Evolutionary conservation across 345 rosid species (phyloP).

Genomic region (Citrus medica): DNA sequence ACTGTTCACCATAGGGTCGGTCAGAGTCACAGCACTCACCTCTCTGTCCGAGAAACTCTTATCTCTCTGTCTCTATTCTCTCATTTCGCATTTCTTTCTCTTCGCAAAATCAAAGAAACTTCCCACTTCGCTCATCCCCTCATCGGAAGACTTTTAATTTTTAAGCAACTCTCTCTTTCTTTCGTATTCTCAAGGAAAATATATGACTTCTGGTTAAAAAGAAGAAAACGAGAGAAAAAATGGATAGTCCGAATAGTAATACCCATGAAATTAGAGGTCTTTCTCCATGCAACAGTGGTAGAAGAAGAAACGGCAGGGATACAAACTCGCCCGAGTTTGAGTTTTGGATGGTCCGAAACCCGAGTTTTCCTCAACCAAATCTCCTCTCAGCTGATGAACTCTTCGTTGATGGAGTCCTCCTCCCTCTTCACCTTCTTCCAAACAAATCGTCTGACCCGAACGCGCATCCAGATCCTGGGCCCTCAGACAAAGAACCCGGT

Average conservation of each 20-base stretch:
- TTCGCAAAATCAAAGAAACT: not conserved
- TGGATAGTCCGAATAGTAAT: not conserved
- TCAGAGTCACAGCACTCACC: not conserved
- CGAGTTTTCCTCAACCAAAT: conserved; percentile 41
- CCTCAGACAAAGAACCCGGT: not conserved
- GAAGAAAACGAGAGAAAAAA: not conserved
- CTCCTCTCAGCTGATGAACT: conserved; percentile 74
- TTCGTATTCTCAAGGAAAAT: not conserved
- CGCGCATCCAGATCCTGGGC: conserved; percentile 19
- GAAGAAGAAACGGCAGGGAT: conserved; percentile 15
- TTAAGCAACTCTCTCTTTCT: not conserved
- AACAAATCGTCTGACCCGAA: conserved; percentile 5
- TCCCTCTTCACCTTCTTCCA: conserved; percentile 50
- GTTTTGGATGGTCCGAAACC: conserved; percentile 61
- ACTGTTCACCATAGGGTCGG: not conserved
- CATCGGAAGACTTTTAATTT: not conserved
- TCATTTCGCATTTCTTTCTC: not conserved
- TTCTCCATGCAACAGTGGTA: conserved; percentile 17
- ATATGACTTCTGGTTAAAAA: not conserved
- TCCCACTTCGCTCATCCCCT: not conserved
- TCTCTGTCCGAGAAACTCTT: not conserved
- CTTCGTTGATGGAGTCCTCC: conserved; percentile 65
- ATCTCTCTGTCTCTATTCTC: not conserved
- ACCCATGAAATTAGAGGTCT: not conserved
- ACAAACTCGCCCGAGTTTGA: conserved; percentile 67